These are phyloP conservation scores for Mortierella sp. DNA, from an alignment of 371 early-diverging fungal genomes.

Conservation along the genomic window DNA sequence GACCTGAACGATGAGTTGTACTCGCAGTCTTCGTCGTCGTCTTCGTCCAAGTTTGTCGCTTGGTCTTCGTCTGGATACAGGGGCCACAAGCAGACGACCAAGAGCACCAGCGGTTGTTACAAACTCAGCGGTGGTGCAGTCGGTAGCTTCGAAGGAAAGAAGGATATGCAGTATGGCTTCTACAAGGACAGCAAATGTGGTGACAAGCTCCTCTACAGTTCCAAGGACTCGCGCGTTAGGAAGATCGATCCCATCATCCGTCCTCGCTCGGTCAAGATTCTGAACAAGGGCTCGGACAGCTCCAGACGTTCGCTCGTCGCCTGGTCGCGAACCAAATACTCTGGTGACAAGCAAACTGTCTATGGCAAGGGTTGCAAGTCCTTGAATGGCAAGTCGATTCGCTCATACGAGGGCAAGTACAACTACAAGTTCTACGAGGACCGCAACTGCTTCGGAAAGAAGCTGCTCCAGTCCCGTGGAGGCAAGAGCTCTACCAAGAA, in stretches of 20 bases:
- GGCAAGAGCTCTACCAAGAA: constrained; percentile 11
- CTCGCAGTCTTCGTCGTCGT: background rate
- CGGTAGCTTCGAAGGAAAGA: constrained; percentile 27
- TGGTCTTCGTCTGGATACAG: constrained; percentile 41
- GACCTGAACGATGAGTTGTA: background rate
- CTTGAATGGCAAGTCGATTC: constrained; percentile 18
- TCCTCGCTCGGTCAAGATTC: constrained; percentile 27
- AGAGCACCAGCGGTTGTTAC: constrained; percentile 34
- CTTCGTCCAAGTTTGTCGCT: constrained; percentile 13
- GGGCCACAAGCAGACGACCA: constrained; percentile 31
- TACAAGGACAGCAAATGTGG: constrained; percentile 18
- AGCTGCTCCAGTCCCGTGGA: constrained; percentile 4
- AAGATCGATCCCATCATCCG: constrained; percentile 33
- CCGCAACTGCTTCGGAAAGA: constrained; percentile 13
- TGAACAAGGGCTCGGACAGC: background rate
- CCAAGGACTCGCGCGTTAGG: constrained; percentile 13
- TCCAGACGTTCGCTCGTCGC: constrained; percentile 12
- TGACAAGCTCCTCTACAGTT: constrained; percentile 6
- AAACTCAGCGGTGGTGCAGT: constrained; percentile 42
- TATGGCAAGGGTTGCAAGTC: constrained; percentile 18
- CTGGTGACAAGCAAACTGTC: constrained; percentile 22
- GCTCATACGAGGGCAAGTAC: constrained; percentile 33
- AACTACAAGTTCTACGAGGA: constrained; percentile 24
- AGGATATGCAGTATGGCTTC: constrained; percentile 15
- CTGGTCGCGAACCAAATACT: constrained; percentile 11